Conservation (phyloP, 2,329 filamentous ascomycete genomes). For the Claviceps cyperi region DNA sequence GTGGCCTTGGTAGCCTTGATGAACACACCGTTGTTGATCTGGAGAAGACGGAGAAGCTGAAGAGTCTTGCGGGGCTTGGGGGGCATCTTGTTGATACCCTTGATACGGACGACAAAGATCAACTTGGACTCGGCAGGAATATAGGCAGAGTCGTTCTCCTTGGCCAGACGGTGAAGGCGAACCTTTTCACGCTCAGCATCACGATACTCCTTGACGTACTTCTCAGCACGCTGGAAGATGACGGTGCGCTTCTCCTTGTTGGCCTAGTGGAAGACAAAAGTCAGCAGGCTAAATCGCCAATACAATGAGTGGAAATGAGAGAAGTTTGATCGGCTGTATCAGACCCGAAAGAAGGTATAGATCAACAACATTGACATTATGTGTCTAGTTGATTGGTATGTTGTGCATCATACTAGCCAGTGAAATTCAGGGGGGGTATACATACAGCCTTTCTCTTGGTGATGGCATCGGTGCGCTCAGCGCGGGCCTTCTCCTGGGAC, state of each 20-base stretch:
- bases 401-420: slow-evolving; percentile 67
- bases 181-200: slow-evolving; percentile 97
- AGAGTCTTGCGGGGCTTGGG: slow-evolving; percentile 99
- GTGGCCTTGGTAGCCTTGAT: slow-evolving; percentile 96
- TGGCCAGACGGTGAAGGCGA: slow-evolving; percentile 76
- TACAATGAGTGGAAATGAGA: slow-evolving; percentile 1
- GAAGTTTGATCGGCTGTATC: slow-evolving; percentile 34
- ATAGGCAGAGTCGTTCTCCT: slow-evolving; percentile 86
- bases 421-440: slow-evolving; percentile 23
- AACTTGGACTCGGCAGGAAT: slow-evolving; percentile 90
- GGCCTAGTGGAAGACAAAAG: slow-evolving; percentile 47
- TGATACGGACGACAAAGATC: slow-evolving; percentile 97
- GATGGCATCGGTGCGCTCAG: slow-evolving; percentile 64
- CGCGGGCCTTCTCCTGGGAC: slow-evolving; percentile 97
- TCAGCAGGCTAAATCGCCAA: slow-evolving; percentile 21
- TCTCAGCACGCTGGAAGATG: slow-evolving; percentile 99
- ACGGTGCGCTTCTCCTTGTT: slow-evolving; percentile 97
- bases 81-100: slow-evolving; percentile 99
- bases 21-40: slow-evolving; percentile 99
- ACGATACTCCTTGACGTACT: slow-evolving; percentile 99
- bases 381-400: slow-evolving; percentile 83
- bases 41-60: slow-evolving; percentile 95
- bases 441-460: slow-evolving; percentile 87
- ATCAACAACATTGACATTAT: slow-evolving; percentile 80
- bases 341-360: slow-evolving; percentile 99